Percentiles rank a stretch among this genome's conserved stretches.
Conservation (phyloP, 495 filamentous ascomycete species). For the Aspergillus coremiiformis region DNA sequence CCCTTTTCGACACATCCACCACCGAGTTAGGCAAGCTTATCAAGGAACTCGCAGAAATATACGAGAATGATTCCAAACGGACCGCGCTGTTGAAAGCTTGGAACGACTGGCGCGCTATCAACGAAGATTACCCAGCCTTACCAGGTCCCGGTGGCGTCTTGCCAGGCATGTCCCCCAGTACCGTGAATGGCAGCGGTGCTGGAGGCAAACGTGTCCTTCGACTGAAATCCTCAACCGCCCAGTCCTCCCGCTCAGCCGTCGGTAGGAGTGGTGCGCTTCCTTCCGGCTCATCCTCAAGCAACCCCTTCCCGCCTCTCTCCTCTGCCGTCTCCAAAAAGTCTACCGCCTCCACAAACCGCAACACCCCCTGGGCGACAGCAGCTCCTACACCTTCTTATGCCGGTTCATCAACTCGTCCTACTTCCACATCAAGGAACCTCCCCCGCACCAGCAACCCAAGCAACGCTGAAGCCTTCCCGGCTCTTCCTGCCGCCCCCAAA, state of each 20-base stretch:
- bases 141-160: constrained; percentile 59
- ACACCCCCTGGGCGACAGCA: constrained; percentile 45
- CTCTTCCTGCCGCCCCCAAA: constrained; percentile 70
- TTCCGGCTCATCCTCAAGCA: constrained; percentile 24
- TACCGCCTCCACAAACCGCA: constrained; percentile 25
- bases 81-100: constrained; percentile 69
- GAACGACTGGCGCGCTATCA: constrained; percentile 91
- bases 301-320: constrained; percentile 43
- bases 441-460: constrained; percentile 21
- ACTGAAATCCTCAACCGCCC: constrained; percentile 70
- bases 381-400: constrained; percentile 25
- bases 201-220: constrained; percentile 56
- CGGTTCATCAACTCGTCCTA: constrained; percentile 23
- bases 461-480: constrained; percentile 59
- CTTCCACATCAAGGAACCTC: constrained; percentile 19
- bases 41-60: constrained; percentile 89
- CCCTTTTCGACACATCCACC: constrained; percentile 73
- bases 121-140: constrained; percentile 91
- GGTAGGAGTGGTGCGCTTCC: constrained; percentile 36
- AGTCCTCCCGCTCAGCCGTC: constrained; percentile 57
- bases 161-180: constrained; percentile 40
- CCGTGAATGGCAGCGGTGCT: constrained; percentile 27
- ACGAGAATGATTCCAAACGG: constrained; percentile 70
- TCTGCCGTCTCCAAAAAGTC: constrained; percentile 30
- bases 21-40: constrained; percentile 80